Percentiles rank a stretch among this genome's conserved stretches.
Conservation (phyloP, 129 eudicot species). For the Flaveria sonorensis region DNA sequence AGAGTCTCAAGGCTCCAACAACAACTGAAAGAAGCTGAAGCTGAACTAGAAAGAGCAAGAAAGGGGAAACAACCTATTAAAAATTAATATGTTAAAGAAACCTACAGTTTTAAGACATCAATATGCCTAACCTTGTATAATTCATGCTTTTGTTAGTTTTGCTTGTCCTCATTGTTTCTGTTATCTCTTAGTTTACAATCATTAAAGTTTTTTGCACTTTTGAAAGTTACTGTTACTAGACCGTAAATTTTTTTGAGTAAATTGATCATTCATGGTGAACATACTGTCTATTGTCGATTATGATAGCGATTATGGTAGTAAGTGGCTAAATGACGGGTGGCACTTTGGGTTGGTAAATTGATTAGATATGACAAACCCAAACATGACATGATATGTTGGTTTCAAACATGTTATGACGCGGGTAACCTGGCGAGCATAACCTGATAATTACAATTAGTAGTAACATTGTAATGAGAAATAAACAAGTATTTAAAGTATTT, state of each 20-base stretch:
- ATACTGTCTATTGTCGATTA: not conserved
- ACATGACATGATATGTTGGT: not conserved
- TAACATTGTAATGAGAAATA: too few species aligned
- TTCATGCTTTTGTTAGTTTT: slow-evolving; percentile 24
- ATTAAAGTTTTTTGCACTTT: not conserved
- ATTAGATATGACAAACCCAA: not conserved
- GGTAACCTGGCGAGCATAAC: not conserved
- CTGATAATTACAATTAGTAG: too few species aligned
- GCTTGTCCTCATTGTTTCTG: not conserved
- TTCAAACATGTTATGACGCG: not conserved
- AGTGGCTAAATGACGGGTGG: not conserved
- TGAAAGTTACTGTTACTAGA: too few species aligned
- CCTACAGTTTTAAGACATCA: slow-evolving; percentile 10
- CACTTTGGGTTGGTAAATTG: not conserved
- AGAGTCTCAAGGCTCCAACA: slow-evolving; percentile 58
- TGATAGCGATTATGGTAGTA: not conserved
- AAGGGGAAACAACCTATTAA: slow-evolving; percentile 65
- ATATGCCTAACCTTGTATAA: slow-evolving; percentile 30
- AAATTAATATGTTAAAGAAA: slow-evolving; percentile 18
- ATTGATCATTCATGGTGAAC: not conserved
- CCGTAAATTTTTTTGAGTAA: too few species aligned
- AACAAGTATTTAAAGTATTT: not conserved
- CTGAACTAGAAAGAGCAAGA: slow-evolving; percentile 66
- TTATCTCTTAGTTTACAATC: slow-evolving; percentile 20
- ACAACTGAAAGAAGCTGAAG: slow-evolving; percentile 79